A percentile compares a stretch with the other conserved stretches of the same genome.
Conservation (phyloP, 768 basidiomycete genomes). For the Agaricus bisporus region DNA sequence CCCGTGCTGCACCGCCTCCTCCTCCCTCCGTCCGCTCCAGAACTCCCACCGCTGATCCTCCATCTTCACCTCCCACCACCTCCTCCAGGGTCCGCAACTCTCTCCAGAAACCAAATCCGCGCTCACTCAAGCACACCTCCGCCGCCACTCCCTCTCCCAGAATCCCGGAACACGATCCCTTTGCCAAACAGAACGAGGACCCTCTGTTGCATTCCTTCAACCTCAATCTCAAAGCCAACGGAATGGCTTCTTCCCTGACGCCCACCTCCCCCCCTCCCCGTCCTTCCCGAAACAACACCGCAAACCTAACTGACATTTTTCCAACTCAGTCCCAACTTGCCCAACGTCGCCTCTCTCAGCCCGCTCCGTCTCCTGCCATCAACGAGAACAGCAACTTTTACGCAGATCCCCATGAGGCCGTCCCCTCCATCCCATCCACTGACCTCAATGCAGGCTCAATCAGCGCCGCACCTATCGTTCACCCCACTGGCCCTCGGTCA, state of each 20-base stretch:
- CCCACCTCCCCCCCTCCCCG: conserved; percentile 58
- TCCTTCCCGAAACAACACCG: conserved; percentile 82
- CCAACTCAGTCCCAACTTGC: conserved; percentile 34
- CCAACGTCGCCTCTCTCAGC: conserved; percentile 48
- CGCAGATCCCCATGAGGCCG: conserved; percentile 38
- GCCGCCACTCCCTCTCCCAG: conserved; percentile 33
- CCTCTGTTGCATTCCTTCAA: conserved; percentile 19
- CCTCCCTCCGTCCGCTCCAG: conserved; percentile 31
- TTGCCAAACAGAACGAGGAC: conserved; percentile 31
- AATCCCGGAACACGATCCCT: conserved; percentile 51
- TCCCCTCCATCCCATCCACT: conserved; percentile 27
- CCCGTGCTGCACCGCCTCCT: conserved; percentile 35
- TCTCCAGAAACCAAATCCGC: conserved; percentile 55
- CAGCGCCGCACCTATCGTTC: conserved; percentile 15
- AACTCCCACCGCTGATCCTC: conserved; percentile 41
- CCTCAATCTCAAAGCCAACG: conserved; percentile 25
- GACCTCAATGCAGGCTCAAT: conserved; percentile 19
- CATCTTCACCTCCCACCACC: conserved; percentile 22
- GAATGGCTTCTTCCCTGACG: conserved; percentile 25
- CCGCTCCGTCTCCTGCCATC: conserved; percentile 23
- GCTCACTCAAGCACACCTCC: conserved; percentile 46
- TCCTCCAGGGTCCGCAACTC: conserved; percentile 43
- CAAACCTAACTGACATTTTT: conserved; percentile 72
- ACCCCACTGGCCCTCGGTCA: conserved; percentile 26
- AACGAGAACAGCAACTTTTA: conserved; percentile 35